Evolutionary conservation across 78 protist species (phyloP), one percentile per base, ranked within the genome.

Genomic region (Dictyostelium intermedium): DNA sequence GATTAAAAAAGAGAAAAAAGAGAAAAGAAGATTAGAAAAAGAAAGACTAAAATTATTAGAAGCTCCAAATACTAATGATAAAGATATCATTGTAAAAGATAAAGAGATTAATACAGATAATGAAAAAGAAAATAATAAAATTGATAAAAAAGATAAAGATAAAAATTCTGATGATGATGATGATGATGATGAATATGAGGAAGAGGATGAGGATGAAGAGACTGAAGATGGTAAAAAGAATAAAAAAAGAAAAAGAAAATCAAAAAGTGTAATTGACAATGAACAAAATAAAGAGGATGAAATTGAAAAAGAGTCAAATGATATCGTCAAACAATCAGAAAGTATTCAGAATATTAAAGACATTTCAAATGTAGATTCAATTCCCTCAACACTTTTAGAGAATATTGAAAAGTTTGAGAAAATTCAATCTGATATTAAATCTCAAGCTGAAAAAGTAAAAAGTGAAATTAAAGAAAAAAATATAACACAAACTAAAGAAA

Each of bases 341-440:
- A 56, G 20, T 56, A 27, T 56, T 56, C 27, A 23, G n/a, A 9
- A 7, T 41, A 30, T 41, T 39, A 23, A 2, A 1, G 61, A 39
- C 41, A 37, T 41, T 39, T 8, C 53, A n/a, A 18, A n/a, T n/a
- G 18, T 41, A 23, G 63, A 41, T 41, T 23, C 53, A 77, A 77
- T 77, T 41, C 83, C 83, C n/a, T 14, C 83, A 39, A 77, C 83
- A 39, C 83, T 77, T n/a, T 77, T 77, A 20, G 83, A 77, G 32
- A 41, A 41, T 23, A 77, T 77, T 41, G 83, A 77, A 25, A 77
- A 77, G 47, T 41, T 77, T 41, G 63, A 77, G n/a, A n/a, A 80
- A 50, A 47, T 27, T 16, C 39, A 56, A 43, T 27, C 32, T 2
- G 35, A 30, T 50, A 82, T 30, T 14, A 50, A 80, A n/a, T 7